Percentiles rank a stretch among this genome's conserved stretches.
Conservation (phyloP, 139 green algal genomes). For the Microglena sp. region DNA sequence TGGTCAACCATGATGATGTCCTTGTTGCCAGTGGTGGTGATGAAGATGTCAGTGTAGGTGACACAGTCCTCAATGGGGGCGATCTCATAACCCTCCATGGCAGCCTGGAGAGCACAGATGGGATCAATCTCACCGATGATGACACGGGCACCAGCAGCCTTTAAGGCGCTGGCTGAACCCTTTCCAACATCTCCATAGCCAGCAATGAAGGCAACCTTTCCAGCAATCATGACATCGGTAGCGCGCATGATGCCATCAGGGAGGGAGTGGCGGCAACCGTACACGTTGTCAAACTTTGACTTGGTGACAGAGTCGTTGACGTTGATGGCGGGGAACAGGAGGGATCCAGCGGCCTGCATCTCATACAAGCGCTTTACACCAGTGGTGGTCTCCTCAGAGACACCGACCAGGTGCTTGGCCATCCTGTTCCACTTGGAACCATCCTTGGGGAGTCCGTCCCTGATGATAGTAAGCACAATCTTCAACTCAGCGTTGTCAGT, state of each 20-base stretch:
- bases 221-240: slow-evolving; percentile 97
- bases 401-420: slow-evolving; percentile 73
- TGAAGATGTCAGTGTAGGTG: slow-evolving; percentile 88
- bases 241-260: slow-evolving; percentile 99
- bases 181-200: slow-evolving; percentile 99
- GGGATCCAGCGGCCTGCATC: slow-evolving; percentile 80
- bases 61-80: slow-evolving; percentile 80
- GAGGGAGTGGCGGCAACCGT: slow-evolving; percentile 98
- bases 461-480: slow-evolving; percentile 93
- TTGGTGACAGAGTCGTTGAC: slow-evolving; percentile 99
- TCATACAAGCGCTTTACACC: slow-evolving; percentile 99
- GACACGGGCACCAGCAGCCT: slow-evolving; percentile 84
- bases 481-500: slow-evolving; percentile 98
- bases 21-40: slow-evolving; percentile 99
- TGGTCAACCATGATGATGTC: slow-evolving; percentile 94
- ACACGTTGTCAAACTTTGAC: slow-evolving; percentile 99
- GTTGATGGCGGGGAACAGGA: slow-evolving; percentile 99
- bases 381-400: slow-evolving; percentile 99
- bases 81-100: slow-evolving; percentile 88
- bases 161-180: slow-evolving; percentile 92
- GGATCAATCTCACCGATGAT: slow-evolving; percentile 97
- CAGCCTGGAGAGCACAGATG: slow-evolving; percentile 97
- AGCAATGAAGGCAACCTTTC: slow-evolving; percentile 58
- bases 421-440: slow-evolving; percentile 44
- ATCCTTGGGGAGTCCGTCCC: slow-evolving; percentile 56